These are phyloP conservation scores for Pythium angustatum DNA, from an alignment of 352 stramenopile species.

Conservation along the genomic window DNA sequence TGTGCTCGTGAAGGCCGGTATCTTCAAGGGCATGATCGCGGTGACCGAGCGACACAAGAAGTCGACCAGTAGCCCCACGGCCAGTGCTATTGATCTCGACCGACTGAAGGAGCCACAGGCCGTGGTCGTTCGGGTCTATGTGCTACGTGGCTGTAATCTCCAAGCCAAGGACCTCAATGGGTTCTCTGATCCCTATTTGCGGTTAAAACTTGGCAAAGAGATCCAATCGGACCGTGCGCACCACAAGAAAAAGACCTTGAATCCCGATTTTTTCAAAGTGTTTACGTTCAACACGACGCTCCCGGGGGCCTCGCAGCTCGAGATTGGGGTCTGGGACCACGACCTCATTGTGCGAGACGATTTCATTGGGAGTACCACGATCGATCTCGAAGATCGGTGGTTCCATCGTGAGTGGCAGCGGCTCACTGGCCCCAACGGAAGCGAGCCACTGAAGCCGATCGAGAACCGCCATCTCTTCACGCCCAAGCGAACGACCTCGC, in stretches of 20 bases:
- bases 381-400: slow-evolving; percentile 94
- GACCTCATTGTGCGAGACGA: slow-evolving; percentile 70
- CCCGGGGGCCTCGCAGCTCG: slow-evolving; percentile 75
- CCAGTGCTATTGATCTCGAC: slow-evolving; percentile 42
- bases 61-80: slow-evolving; percentile 19
- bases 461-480: slow-evolving; percentile 88
- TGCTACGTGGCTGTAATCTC: slow-evolving; percentile 67
- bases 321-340: slow-evolving; percentile 82
- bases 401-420: slow-evolving; percentile 89
- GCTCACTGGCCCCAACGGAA: slow-evolving; percentile 32
- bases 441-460: slow-evolving; percentile 73
- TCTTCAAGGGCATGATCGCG: slow-evolving; percentile 82
- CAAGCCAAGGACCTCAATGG: slow-evolving; percentile 82
- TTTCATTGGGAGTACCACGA: slow-evolving; percentile 89
- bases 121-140: slow-evolving; percentile 72
- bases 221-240: slow-evolving; percentile 65
- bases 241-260: slow-evolving; percentile 75
- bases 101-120: slow-evolving; percentile 51
- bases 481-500: slow-evolving; percentile 61
- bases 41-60: slow-evolving; percentile 46
- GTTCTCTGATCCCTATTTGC: slow-evolving; percentile 79
- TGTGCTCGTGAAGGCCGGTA: slow-evolving; percentile 57
- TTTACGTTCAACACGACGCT: slow-evolving; percentile 71
- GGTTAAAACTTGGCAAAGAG: slow-evolving; percentile 69
- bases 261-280: slow-evolving; percentile 76